These are phyloP conservation scores for Helicocarpus griseus DNA, from an alignment of 2,329 filamentous ascomycete genomes.

Conservation along the genomic window DNA sequence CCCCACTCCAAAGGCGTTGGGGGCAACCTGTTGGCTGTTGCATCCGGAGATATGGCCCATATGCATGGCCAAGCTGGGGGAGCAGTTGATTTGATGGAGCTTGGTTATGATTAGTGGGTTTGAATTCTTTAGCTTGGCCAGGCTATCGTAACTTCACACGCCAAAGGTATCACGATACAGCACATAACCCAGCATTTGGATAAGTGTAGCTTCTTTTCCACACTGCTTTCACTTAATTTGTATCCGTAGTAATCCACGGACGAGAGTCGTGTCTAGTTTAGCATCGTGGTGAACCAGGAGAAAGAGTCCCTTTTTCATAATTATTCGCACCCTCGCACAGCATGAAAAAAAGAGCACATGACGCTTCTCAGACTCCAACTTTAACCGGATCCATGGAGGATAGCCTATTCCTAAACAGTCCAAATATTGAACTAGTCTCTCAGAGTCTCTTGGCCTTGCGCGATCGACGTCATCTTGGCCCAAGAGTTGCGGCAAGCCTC, in stretches of 20 bases:
- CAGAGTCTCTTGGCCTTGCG: not conserved
- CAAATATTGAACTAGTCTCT: not conserved
- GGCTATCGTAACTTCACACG: not conserved
- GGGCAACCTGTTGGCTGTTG: no score
- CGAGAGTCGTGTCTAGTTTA: no score
- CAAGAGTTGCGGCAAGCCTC: not conserved
- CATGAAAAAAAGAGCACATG: not conserved
- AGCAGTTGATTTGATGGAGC: not conserved
- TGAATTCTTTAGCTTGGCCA: no score
- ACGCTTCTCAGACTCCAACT: not conserved
- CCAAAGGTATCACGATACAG: no score
- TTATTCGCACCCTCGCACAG: not conserved
- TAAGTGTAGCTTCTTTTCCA: no score
- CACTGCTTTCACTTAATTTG: not conserved
- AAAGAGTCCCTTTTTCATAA: no score
- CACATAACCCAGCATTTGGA: no score
- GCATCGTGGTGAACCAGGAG: not conserved
- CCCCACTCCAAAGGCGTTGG: not conserved
- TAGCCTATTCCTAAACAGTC: not conserved
- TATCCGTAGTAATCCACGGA: no score
- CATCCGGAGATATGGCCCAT: not conserved
- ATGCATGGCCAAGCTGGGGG: not conserved
- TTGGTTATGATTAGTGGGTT: no score
- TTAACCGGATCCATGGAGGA: not conserved
- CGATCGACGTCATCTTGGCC: not conserved